Conservation (phyloP, 495 filamentous ascomycete species). For the Trichoderma parareesei region DNA sequence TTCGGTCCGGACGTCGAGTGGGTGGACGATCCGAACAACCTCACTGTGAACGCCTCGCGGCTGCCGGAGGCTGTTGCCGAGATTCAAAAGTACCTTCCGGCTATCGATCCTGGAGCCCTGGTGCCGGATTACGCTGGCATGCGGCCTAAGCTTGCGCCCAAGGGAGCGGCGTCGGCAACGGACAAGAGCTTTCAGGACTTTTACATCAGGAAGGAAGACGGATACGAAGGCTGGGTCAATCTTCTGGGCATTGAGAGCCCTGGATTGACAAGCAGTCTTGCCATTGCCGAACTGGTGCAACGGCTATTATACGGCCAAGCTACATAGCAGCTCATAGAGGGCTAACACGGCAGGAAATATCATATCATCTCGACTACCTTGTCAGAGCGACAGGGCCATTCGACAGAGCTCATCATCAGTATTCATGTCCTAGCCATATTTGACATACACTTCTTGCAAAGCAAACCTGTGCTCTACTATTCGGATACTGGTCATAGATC, state of each 20-base stretch:
- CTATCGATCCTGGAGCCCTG: slow-evolving; percentile 57
- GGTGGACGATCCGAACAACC: slow-evolving; percentile 45
- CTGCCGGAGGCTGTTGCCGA: slow-evolving; percentile 60
- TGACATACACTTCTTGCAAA: too few relatives aligned
- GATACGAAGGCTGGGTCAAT: slow-evolving; percentile 82
- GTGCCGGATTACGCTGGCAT: slow-evolving; percentile 83
- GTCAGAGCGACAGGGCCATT: too few relatives aligned
- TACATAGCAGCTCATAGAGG: too few relatives aligned
- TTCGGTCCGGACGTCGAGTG: slow-evolving; percentile 97
- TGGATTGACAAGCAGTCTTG: slow-evolving; percentile 80
- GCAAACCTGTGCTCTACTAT: too few relatives aligned
- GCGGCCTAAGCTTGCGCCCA: slow-evolving; percentile 69
- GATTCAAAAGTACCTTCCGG: slow-evolving; percentile 73
- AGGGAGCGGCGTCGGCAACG: slow-evolving; percentile 44
- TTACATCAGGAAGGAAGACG: slow-evolving; percentile 71
- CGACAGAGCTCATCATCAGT: too few relatives aligned
- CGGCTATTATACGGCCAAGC: slow-evolving; percentile 39
- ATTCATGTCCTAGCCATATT: too few relatives aligned
- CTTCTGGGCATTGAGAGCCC: slow-evolving; percentile 92
- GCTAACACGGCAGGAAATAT: too few relatives aligned
- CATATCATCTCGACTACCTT: too few relatives aligned
- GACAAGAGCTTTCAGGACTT: slow-evolving; percentile 75
- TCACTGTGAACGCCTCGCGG: slow-evolving; percentile 44
- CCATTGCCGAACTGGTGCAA: slow-evolving; percentile 79
- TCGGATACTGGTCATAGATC: too few relatives aligned